Base-by-base conservation (phyloP, 495 filamentous ascomycete species). In the Hypoxylon fuscum region DNA sequence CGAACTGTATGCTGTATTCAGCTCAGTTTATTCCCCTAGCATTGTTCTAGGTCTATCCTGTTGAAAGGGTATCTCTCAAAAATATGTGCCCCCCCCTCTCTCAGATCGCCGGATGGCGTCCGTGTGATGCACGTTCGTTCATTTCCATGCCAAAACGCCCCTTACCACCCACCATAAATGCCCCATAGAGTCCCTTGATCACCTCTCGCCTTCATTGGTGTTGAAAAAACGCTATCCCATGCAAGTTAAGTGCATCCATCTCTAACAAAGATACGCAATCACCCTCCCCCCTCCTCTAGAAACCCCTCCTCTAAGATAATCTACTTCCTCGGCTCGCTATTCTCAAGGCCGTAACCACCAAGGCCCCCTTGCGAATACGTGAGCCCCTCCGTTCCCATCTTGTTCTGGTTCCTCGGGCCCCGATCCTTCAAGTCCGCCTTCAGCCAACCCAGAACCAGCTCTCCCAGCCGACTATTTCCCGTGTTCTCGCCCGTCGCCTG, bases 371-470 rank as follows among this genome's bases (percentile, higher is more conserved):
- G 83, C 52, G 78, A 76, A 60, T 96, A 96, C 9, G 88, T 86
- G 77, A 85, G 87, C 1, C 85, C 90, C 76, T 95, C 84, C 17
- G 80, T 81, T 0, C 80, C 78, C 22, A 80, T 72, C 12, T 74
- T 81, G 65, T 85, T 81, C 67, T 80, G 72, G 48, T 68, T 82
- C 61, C 95, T 80, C 12, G 92, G 92, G 0, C 96, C 95, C 49
- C 95, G 81, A 56, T 90, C 88, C 61, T 81, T 72, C 65, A 97
- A 73, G 77, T 98, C 95, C 61, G 90, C 86, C 71, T 87, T 84
- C 75, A 98, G 76, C 96, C 95, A 97, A 50, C 79, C 79, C 55
- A 98, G 71, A 43, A 97, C 96, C 72, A 98, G 71, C 73, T 95
- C 88, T 0, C 93, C 93, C 6, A 96, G 74, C 29, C 83, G 81